phyloP scores from a whole-genome alignment of 2,329 filamentous ascomycete genomes.

The Pseudocercospora macadamiae region DNA sequence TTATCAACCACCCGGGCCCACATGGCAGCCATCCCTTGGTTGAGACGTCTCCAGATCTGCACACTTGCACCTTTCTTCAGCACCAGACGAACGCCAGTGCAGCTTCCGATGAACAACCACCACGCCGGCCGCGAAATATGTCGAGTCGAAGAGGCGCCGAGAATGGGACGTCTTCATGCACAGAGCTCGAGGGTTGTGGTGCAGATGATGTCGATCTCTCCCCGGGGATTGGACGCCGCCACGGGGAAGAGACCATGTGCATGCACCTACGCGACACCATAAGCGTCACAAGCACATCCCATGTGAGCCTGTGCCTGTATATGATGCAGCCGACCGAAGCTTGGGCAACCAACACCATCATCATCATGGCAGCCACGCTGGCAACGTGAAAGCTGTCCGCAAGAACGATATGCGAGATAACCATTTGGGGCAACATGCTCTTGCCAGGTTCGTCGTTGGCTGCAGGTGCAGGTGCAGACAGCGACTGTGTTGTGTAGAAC shows the following conservation, averaged over 20 bases:
- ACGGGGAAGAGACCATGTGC: neutral
- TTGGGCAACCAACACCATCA: no score
- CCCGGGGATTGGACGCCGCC: neutral
- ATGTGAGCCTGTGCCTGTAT: neutral
- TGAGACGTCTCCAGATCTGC: neutral
- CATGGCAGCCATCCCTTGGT: neutral
- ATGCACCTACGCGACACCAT: constrained; percentile 1
- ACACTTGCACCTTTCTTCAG: neutral
- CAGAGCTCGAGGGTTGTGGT: constrained; percentile 4
- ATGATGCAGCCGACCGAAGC: no score
- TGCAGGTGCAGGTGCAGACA: no score
- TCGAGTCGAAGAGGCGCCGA: neutral
- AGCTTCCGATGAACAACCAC: neutral
- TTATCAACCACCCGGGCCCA: neutral
- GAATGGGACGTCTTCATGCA: neutral
- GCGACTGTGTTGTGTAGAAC: no score
- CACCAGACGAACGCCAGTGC: neutral
- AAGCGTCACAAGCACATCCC: neutral
- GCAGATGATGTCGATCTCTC: neutral
- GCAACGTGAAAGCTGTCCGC: neutral
- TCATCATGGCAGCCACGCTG: neutral
- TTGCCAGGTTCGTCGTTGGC: neutral
- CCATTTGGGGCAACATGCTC: neutral
- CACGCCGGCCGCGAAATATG: neutral
- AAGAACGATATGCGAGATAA: neutral